These are phyloP conservation scores for Wickerhamomyces sp. DNA, from an alignment of 1,139 yeast genomes.

Conservation along the genomic window DNA sequence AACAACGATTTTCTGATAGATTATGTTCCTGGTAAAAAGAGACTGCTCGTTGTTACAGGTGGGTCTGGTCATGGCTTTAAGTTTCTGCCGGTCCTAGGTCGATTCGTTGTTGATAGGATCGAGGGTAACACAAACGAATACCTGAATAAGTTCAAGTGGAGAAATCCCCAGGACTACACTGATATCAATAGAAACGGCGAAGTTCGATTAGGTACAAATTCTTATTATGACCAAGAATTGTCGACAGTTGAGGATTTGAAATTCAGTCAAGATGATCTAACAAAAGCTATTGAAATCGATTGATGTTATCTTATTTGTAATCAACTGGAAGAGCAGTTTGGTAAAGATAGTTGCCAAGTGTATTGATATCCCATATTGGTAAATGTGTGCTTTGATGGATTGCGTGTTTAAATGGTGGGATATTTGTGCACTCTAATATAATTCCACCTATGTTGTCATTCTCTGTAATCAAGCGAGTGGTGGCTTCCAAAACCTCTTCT, in stretches of 20 bases:
- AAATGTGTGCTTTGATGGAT: slow-evolving; percentile 6
- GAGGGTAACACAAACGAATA: slow-evolving; percentile 26
- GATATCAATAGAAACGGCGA: slow-evolving; percentile 17
- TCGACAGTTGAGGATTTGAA: slow-evolving; percentile 9
- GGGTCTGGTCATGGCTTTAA: slow-evolving; percentile 42
- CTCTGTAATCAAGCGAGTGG: slow-evolving; percentile 3
- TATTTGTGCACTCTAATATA: slow-evolving; percentile 14
- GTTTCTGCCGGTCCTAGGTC: slow-evolving; percentile 36
- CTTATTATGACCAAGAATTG: slow-evolving; percentile 13
- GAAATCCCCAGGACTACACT: slow-evolving; percentile 22
- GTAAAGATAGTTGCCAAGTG: slow-evolving; percentile 12
- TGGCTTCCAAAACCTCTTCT: slow-evolving; percentile 11
- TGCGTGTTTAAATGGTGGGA: slow-evolving; percentile 13
- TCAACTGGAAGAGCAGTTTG: slow-evolving; percentile 6
- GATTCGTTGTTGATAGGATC: slow-evolving; percentile 28
- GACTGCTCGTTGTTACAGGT: slow-evolving; percentile 36
- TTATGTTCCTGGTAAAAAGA: slow-evolving; percentile 29
- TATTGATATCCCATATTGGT: slow-evolving; percentile 15
- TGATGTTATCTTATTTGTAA: background rate
- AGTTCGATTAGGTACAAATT: slow-evolving; percentile 9
- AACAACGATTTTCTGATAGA: slow-evolving; percentile 40
- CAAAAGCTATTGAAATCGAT: background rate
- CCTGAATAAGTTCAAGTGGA: slow-evolving; percentile 32
- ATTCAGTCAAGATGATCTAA: slow-evolving; percentile 3
- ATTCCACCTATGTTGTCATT: slow-evolving; percentile 11